These are phyloP conservation scores for Diaporthe sp. DNA, from an alignment of 2,329 filamentous ascomycete species.

Conservation along the genomic window DNA sequence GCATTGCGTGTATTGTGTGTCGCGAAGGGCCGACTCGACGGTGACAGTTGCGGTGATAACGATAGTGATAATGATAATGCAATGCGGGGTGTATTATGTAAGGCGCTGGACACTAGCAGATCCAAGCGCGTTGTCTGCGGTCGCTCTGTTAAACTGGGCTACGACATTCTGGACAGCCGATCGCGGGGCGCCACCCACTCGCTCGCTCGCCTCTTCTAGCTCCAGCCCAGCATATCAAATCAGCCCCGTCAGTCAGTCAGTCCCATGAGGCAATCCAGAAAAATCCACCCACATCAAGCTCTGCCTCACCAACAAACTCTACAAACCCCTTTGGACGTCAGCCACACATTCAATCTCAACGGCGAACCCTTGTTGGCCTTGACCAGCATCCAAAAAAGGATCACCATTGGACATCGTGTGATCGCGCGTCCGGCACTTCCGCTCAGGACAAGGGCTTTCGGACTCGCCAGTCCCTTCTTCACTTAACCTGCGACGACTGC, in stretches of 20 bases:
- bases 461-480: conserved; percentile 31
- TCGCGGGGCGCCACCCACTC: conserved; percentile 9
- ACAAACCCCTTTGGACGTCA: not conserved
- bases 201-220: not conserved
- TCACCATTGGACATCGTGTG: conserved; percentile 1
- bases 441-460: conserved; percentile 26
- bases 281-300: not conserved
- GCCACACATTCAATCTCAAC: not conserved
- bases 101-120: conserved; percentile 3
- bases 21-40: not conserved
- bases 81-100: conserved; percentile 4
- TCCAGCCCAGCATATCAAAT: not conserved
- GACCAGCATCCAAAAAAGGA: not conserved
- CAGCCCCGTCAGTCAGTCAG: not conserved
- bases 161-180: not conserved
- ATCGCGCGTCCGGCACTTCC: conserved; percentile 22
- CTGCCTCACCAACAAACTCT: conserved; percentile 1
- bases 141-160: conserved; percentile 10
- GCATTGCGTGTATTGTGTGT: not conserved
- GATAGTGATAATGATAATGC: conserved; percentile 8
- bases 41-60: not conserved
- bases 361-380: conserved; percentile 2
- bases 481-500: conserved; percentile 37
- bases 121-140: not conserved
- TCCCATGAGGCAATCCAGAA: conserved; percentile 1